Evolutionary conservation across 345 rosid genomes (phyloP).

Genomic region (Bruguiera sexangula): DNA sequence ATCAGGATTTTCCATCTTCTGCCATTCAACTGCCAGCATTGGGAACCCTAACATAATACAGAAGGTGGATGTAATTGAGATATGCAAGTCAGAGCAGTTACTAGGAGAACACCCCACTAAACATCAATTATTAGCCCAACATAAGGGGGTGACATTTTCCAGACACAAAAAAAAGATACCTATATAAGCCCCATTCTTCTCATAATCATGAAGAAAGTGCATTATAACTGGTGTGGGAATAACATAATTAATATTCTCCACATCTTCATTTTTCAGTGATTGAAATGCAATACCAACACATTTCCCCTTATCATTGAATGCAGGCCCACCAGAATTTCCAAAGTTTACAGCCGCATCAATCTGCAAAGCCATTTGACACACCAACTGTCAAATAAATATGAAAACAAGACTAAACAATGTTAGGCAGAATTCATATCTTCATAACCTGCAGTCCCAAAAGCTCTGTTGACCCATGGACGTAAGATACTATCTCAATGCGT

Average conservation of each 20-base stretch:
- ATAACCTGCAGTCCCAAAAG: slow-evolving; percentile 86
- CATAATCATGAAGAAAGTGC: slow-evolving; percentile 85
- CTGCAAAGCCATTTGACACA: slow-evolving; percentile 33
- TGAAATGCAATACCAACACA: slow-evolving; percentile 99
- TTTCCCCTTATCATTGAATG: slow-evolving; percentile 82
- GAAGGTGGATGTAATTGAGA: slow-evolving; percentile 10
- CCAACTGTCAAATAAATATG: not conserved
- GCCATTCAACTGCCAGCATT: slow-evolving; percentile 95
- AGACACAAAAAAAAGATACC: slow-evolving; percentile 34
- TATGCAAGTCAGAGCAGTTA: slow-evolving; percentile 3
- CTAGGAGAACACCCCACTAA: not conserved
- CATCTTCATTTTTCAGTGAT: slow-evolving; percentile 91
- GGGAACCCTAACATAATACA: slow-evolving; percentile 64
- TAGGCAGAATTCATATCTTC: not conserved
- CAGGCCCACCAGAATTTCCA: slow-evolving; percentile 98
- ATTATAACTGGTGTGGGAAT: slow-evolving; percentile 90
- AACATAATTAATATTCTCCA: slow-evolving; percentile 88
- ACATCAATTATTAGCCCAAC: not conserved
- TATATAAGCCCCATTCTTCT: slow-evolving; percentile 81
- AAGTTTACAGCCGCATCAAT: slow-evolving; percentile 97
- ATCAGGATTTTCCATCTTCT: slow-evolving; percentile 98
- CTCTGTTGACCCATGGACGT: slow-evolving; percentile 90
- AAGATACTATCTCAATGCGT: slow-evolving; percentile 84
- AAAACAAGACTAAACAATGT: not conserved
- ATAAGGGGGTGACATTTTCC: not conserved